Evolutionary conservation across 768 basidiomycete species (phyloP), one percentile per base, ranked within the genome.

Genomic region (Auriculariales sp.): DNA sequence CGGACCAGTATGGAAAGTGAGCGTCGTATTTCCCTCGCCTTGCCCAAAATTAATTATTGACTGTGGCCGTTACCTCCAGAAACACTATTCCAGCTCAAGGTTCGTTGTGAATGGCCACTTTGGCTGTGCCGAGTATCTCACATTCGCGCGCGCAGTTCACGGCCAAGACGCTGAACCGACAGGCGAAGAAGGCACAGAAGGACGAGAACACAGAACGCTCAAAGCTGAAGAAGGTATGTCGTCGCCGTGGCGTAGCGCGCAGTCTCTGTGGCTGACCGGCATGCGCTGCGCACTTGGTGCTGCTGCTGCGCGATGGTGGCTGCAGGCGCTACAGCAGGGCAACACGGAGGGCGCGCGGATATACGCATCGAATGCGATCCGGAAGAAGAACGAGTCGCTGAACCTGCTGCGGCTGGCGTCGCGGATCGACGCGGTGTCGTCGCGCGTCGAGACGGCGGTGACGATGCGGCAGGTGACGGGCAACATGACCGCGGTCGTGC

Each of bases 11-110:
- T n/a, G n/a, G n/a, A n/a, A n/a, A n/a, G n/a, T n/a, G n/a, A n/a
- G n/a, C n/a, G n/a, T n/a, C n/a, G n/a, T n/a, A n/a, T n/a, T n/a
- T n/a, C n/a, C n/a, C n/a, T n/a, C n/a, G n/a, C n/a, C n/a, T n/a
- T n/a, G n/a, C n/a, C n/a, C n/a, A n/a, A n/a, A n/a, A n/a, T n/a
- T n/a, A n/a, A n/a, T n/a, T n/a, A n/a, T n/a, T n/a, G n/a, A n/a
- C n/a, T n/a, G n/a, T n/a, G n/a, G n/a, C n/a, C n/a, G n/a, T n/a
- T n/a, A n/a, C n/a, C n/a, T 56, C 3, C 63, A 99, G 94, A 98
- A 69, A 92, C 89, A 28, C 74, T 98, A n/a, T 99, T 99, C 62
- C 90, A 97, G 67, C 84, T 99, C 59, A 99, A 99, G 78, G 94
- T 92, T 52, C 44, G 65, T 54, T 5, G 4, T 49, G 49, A 35